These are phyloP conservation scores for Peterozyma xylosa DNA, from an alignment of 805 yeast species.

Conservation along the genomic window DNA sequence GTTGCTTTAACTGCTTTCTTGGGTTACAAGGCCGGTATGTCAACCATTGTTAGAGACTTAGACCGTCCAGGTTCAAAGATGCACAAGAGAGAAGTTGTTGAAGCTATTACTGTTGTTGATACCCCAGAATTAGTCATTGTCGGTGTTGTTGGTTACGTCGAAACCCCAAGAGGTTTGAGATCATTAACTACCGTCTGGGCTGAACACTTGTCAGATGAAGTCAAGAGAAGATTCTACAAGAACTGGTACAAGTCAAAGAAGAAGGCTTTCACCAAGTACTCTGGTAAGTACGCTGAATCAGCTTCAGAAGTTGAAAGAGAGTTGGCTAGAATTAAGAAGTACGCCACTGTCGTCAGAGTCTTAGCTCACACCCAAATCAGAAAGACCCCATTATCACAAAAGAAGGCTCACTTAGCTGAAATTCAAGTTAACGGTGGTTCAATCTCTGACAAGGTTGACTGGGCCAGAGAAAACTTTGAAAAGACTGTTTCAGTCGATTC, in stretches of 20 bases:
- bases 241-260: conserved; percentile 99
- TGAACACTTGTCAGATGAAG: conserved; percentile 98
- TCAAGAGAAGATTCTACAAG: conserved; percentile 99
- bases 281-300: conserved; percentile 93
- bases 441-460: conserved; percentile 91
- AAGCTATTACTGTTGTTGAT: conserved; percentile 99
- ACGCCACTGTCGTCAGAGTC: conserved; percentile 98
- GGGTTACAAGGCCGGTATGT: conserved; percentile 99
- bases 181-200: conserved; percentile 99
- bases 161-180: conserved; percentile 99
- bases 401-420: conserved; percentile 99
- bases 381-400: conserved; percentile 98
- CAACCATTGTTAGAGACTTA: conserved; percentile 99
- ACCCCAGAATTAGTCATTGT: conserved; percentile 98
- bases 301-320: conserved; percentile 88
- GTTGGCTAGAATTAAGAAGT: conserved; percentile 97
- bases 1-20: conserved; percentile 99
- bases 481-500: conserved; percentile 94
- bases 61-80: conserved; percentile 99
- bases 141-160: conserved; percentile 99
- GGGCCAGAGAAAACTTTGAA: conserved; percentile 99
- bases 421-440: conserved; percentile 99
- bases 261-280: conserved; percentile 99
- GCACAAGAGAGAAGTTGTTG: conserved; percentile 99
- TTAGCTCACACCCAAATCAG: conserved; percentile 99